Evolutionary conservation across 352 stramenopile species (phyloP).

Genomic region (Phytophthora tubulina): DNA sequence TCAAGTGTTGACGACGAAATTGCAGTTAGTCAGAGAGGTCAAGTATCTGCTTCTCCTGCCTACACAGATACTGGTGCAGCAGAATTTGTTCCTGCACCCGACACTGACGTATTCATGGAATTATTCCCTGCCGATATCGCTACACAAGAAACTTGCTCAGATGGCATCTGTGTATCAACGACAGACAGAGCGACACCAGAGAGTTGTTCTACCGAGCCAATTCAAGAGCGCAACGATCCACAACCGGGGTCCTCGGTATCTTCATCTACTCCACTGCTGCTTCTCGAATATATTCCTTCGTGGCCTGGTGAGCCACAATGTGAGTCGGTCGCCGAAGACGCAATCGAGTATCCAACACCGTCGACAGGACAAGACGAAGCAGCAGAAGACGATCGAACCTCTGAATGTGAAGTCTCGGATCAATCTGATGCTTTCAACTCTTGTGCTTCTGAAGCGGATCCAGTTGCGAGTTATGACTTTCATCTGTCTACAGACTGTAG

Average conservation of each 20-base stretch:
- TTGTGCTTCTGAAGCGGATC: constrained; percentile 30
- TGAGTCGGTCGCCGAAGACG: background rate
- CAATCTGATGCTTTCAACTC: constrained; percentile 36
- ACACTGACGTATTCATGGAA: too few species aligned
- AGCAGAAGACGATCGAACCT: constrained; percentile 17
- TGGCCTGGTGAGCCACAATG: constrained; percentile 1
- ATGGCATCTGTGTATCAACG: too few species aligned
- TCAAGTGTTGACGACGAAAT: too few species aligned
- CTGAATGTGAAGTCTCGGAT: constrained; percentile 28
- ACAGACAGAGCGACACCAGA: too few species aligned
- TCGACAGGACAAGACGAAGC: constrained; percentile 1
- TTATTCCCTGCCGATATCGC: too few species aligned
- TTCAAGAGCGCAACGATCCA: too few species aligned
- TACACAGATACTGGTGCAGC: background rate
- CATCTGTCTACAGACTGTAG: background rate
- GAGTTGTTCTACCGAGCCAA: too few species aligned
- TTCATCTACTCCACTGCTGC: constrained; percentile 6
- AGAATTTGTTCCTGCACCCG: background rate
- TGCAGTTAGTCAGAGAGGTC: background rate
- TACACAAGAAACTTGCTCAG: too few species aligned
- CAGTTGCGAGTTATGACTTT: background rate
- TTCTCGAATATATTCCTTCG: constrained; percentile 23
- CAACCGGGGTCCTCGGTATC: too few species aligned
- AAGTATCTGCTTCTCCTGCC: background rate
- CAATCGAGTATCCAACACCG: background rate